Percentiles rank a stretch among this genome's conserved stretches.
phyloP scores from a whole-genome alignment of 2,329 filamentous ascomycete genomes.

The Phyllosticta citribraziliensis region DNA sequence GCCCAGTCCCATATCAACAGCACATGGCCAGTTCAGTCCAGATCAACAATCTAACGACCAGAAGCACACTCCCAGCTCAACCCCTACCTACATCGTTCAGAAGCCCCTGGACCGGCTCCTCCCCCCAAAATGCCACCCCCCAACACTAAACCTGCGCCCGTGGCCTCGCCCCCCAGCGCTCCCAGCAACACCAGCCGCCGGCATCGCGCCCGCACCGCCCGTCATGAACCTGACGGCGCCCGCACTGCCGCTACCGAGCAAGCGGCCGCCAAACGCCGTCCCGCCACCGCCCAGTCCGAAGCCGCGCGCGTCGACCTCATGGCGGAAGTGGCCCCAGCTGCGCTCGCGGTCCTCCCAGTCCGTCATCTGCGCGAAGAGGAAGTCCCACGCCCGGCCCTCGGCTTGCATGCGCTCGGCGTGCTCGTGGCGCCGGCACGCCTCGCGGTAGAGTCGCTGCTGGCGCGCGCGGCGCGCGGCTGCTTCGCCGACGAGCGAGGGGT shows the following conservation, averaged over 20 bases:
- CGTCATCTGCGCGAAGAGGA: conserved; percentile 32
- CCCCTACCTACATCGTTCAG: neutral
- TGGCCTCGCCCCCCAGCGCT: neutral
- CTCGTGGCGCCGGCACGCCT: conserved; percentile 32
- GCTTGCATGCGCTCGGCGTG: conserved; percentile 17
- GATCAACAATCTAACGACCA: neutral
- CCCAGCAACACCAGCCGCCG: neutral
- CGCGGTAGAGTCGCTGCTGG: conserved; percentile 42
- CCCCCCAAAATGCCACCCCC: neutral
- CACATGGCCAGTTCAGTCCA: no score
- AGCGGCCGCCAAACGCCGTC: neutral
- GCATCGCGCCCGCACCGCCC: neutral
- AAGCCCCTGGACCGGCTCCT: neutral
- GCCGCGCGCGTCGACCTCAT: conserved; percentile 1
- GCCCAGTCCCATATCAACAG: no score
- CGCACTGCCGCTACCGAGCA: neutral
- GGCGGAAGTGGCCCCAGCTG: conserved; percentile 16
- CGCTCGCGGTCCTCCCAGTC: conserved; percentile 26
- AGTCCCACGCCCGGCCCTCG: conserved; percentile 31
- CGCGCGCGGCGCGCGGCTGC: conserved; percentile 50
- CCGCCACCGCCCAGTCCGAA: neutral
- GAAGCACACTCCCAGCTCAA: neutral
- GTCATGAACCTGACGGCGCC: conserved; percentile 1
- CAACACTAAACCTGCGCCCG: neutral
- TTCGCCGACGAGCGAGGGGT: conserved; percentile 59